phyloP scores from a whole-genome alignment of 495 filamentous ascomycete genomes.

The Penicillium mononematosum region DNA sequence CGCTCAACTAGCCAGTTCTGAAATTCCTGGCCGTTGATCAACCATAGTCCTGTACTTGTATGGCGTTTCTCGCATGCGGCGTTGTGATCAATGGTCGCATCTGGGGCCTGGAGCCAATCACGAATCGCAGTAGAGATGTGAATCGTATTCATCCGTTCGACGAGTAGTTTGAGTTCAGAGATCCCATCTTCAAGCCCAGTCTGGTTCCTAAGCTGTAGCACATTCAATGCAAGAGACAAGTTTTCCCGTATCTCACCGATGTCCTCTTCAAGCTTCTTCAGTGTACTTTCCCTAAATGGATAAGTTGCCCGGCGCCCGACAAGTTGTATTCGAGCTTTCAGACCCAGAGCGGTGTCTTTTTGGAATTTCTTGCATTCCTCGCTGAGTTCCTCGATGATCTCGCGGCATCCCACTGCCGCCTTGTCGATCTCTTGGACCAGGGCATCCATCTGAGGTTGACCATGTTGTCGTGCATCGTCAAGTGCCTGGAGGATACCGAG shows the following conservation, averaged over 20 bases:
- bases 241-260: constrained; percentile 29
- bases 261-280: constrained; percentile 35
- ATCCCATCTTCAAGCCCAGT: constrained; percentile 19
- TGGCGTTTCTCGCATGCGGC: constrained; percentile 25
- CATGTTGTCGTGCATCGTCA: constrained; percentile 18
- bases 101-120: constrained; percentile 33
- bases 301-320: constrained; percentile 26
- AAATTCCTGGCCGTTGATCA: constrained; percentile 30
- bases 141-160: constrained; percentile 14
- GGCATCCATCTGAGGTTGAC: constrained; percentile 21
- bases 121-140: constrained; percentile 30
- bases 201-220: constrained; percentile 27
- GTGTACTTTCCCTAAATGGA: constrained; percentile 33
- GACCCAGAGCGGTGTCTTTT: constrained; percentile 5
- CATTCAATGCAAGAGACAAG: constrained; percentile 28
- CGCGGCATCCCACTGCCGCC: constrained; percentile 22
- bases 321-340: constrained; percentile 16
- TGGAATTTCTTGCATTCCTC: constrained; percentile 25
- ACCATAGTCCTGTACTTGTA: constrained; percentile 31
- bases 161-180: constrained; percentile 17
- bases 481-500: constrained; percentile 20
- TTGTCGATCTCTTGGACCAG: constrained; percentile 26
- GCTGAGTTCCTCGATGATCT: constrained; percentile 32
- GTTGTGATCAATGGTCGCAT: constrained; percentile 33
- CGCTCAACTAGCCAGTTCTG: constrained; percentile 29